Base-by-base conservation (phyloP, 1,284 basidiomycete species). In the Tylopilus sp. region DNA sequence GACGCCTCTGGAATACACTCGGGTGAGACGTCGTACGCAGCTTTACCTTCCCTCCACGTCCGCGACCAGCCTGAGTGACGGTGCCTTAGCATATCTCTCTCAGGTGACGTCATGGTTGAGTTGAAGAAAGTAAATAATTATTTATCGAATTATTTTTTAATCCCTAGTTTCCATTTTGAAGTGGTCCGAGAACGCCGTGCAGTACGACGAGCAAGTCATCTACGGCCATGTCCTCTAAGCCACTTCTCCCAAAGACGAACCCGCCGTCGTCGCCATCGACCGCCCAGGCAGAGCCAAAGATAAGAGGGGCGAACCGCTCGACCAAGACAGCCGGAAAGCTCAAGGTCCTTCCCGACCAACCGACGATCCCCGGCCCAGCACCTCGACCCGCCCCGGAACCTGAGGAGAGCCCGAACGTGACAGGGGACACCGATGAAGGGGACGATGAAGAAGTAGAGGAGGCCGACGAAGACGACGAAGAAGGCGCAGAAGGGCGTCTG, bases 261-360 rank as follows among this genome's bases (percentile, higher is more conserved):
- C 43, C 61, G 3, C 56, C 57, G 8, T n/a, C 46, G 3, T 35
- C 54, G n/a, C 50, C 57, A 11, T 24, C 50, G 15, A 42, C 49
- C 1, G 40, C 43, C 0, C 55, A 41, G 6, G 48, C 55, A 8
- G 75, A 77, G 45, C 64, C 71, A 17, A 88, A 87, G 58, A 64
- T 76, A 21, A 77, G 86, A 48, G 85, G 86, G 1, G 85, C 86
- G 14, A 88, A 88, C 58, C 75, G 86, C 53, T 84, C 91, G n/a
- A 94, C 94, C 1, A 96, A 96, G 66, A 80, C 83, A 20, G 83
- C 85, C 6, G 78, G 83, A 52, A 95, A 95, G 67, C 82, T 96
- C 62, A 95, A 96, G 69, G 92, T 96, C 36, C 78, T 97, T 17
- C 94, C 94, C 38, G 92, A 94, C 59, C 90, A 95, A 63, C 90